These are phyloP conservation scores for Papilionanthe hybrid DNA, from an alignment of 116 monocot species.

Conservation along the genomic window DNA sequence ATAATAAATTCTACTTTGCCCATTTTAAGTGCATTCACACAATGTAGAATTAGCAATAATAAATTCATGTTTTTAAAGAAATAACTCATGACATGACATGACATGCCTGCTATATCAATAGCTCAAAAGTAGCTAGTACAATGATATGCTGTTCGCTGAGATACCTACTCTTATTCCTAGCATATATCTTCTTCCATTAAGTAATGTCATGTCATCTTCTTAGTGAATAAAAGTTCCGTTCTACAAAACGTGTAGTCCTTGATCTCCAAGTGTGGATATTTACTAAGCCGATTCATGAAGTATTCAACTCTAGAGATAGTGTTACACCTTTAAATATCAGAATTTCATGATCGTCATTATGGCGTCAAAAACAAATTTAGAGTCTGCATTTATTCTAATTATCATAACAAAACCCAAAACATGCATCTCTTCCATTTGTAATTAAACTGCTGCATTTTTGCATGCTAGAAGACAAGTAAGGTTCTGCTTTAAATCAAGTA, in stretches of 20 bases:
- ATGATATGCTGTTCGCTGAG: neutral
- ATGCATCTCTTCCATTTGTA: no score
- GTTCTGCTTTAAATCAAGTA: no score
- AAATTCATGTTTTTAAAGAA: no score
- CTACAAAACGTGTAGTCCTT: neutral
- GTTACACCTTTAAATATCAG: neutral
- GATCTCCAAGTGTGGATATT: neutral
- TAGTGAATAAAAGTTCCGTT: neutral
- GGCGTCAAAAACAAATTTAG: neutral
- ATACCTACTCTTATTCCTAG: neutral
- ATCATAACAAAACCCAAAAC: neutral
- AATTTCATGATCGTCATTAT: no score
- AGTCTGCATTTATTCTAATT: neutral
- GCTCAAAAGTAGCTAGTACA: neutral
- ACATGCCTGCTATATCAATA: neutral
- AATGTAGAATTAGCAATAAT: no score
- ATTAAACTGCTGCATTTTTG: no score
- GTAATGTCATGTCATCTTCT: neutral
- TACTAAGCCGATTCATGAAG: neutral
- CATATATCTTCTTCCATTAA: neutral
- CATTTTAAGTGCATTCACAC: no score
- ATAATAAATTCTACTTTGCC: no score
- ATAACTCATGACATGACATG: no score
- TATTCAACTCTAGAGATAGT: neutral
- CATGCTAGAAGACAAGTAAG: no score